Evolutionary conservation across 257 asterid species (phyloP), one percentile per base, ranked within the genome.

Genomic region (Penstemon newberryi): DNA sequence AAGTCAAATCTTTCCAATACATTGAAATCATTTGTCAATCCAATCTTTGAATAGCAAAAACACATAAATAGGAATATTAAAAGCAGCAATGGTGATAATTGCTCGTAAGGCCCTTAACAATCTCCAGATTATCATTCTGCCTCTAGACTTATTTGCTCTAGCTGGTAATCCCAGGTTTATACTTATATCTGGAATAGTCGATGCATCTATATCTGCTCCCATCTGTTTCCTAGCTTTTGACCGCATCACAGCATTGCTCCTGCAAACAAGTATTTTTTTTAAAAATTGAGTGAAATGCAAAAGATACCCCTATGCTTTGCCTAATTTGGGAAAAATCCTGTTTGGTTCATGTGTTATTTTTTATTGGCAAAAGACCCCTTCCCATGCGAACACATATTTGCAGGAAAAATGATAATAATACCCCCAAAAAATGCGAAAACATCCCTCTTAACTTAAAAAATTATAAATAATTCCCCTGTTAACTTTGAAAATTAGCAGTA

Each of bases 31-130:
- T 74, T 82, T 90, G 75, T 93, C 97, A 38, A 91, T 87, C 99
- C 99, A 91, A 60, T 87, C 99, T 74, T 89, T 94, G 86, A 90
- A 89, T 12, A 94, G 73, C 77, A 94, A 79, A 80, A 94, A 61
- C 81, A 94, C 86, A 51, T 94, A 94, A 4, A 94, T 81, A 25
- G 97, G 95, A 18, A 89, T 56, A 71, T 94, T 94, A 41, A 94
- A 4, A 13, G 87, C 96, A 60, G 96, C 96, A 76, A 89, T 69
- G 44, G 80, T 63, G n/a, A 70, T 67, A 19, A 91, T 8, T 40
- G 84, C 87, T 13, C 95, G 70, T 12, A 86, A 49, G 3, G 78
- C 77, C 46, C 89, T 71, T 67, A 90, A 13, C 57, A 83, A 11
- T 83, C 96, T 87, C 89, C 92, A 72, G n/a, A 85, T 72, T 55